These are phyloP conservation scores for Didymella exigua DNA, from an alignment of 2,329 filamentous ascomycete species.

Conservation along the genomic window DNA sequence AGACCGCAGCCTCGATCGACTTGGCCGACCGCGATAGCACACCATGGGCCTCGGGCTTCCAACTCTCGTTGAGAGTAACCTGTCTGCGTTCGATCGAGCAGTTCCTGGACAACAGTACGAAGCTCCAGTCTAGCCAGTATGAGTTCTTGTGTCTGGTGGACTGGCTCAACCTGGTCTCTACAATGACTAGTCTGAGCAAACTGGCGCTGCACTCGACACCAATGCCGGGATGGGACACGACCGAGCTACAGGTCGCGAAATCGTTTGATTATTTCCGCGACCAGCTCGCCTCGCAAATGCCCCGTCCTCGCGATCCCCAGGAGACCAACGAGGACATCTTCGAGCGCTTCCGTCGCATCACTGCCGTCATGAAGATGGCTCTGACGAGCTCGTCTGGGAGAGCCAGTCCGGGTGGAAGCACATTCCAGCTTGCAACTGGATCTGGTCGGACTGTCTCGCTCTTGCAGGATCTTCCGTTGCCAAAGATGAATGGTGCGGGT, in stretches of 20 bases:
- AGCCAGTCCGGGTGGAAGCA: conserved; percentile 39
- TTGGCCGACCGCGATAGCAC: conserved; percentile 36
- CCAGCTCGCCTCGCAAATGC: conserved; percentile 40
- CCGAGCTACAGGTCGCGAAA: conserved; percentile 39
- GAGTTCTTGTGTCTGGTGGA: conserved; percentile 40
- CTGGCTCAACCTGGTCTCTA: conserved; percentile 41
- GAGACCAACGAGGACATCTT: conserved; percentile 39
- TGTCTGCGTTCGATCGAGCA: conserved; percentile 42
- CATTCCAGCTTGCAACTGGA: conserved; percentile 44
- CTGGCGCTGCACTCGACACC: conserved; percentile 36
- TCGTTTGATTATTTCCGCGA: conserved; percentile 44
- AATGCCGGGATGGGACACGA: conserved; percentile 43
- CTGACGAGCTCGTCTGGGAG: conserved; percentile 28
- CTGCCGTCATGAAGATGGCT: conserved; percentile 38
- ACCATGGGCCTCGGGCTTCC: conserved; percentile 43
- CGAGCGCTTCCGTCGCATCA: conserved; percentile 44
- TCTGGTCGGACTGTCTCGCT: conserved; percentile 42
- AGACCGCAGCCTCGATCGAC: conserved; percentile 34
- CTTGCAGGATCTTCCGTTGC: conserved; percentile 39
- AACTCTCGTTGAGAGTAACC: conserved; percentile 43
- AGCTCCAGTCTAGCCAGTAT: conserved; percentile 35
- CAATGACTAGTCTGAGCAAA: conserved; percentile 38
- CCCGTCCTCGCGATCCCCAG: conserved; percentile 31
- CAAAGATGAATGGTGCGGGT: conserved; percentile 36
- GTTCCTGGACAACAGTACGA: conserved; percentile 41